phyloP scores from a whole-genome alignment of 2,329 filamentous ascomycete species.

The Metarhizium rileyi region DNA sequence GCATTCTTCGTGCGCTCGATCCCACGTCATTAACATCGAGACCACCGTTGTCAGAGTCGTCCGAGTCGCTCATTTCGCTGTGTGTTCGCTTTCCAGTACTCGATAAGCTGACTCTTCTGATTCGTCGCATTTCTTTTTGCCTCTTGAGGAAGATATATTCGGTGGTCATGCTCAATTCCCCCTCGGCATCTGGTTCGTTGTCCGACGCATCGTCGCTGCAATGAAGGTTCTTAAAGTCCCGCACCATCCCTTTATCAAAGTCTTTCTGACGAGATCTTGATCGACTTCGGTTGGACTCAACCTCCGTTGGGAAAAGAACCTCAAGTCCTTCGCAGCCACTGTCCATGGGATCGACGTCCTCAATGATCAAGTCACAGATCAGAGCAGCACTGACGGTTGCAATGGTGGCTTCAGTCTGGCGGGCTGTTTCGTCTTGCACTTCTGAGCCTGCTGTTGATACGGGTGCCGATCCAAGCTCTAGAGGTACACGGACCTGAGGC shows the following conservation, averaged over 20 bases:
- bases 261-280: slow-evolving; percentile 28
- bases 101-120: slow-evolving; percentile 38
- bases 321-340: slow-evolving; percentile 32
- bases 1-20: slow-evolving; percentile 37
- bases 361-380: slow-evolving; percentile 28
- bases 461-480: background rate
- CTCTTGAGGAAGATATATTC: slow-evolving; percentile 30
- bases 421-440: slow-evolving; percentile 10
- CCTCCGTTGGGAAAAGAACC: slow-evolving; percentile 33
- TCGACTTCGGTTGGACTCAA: slow-evolving; percentile 36
- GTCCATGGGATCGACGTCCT: slow-evolving; percentile 38
- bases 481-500: background rate
- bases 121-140: slow-evolving; percentile 33
- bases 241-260: slow-evolving; percentile 33
- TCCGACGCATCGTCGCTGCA: slow-evolving; percentile 30
- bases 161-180: slow-evolving; percentile 22
- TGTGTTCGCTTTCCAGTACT: slow-evolving; percentile 47
- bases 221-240: slow-evolving; percentile 34
- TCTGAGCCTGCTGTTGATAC: slow-evolving; percentile 9
- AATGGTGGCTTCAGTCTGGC: slow-evolving; percentile 7
- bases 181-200: slow-evolving; percentile 21
- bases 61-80: slow-evolving; percentile 43
- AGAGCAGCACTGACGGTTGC: slow-evolving; percentile 10
- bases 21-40: slow-evolving; percentile 33
- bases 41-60: slow-evolving; percentile 28